A percentile compares a stretch with the other conserved stretches of the same genome.
phyloP scores from a whole-genome alignment of 2,329 filamentous ascomycete species.

The Graphilbum ipis-grandicollis region DNA sequence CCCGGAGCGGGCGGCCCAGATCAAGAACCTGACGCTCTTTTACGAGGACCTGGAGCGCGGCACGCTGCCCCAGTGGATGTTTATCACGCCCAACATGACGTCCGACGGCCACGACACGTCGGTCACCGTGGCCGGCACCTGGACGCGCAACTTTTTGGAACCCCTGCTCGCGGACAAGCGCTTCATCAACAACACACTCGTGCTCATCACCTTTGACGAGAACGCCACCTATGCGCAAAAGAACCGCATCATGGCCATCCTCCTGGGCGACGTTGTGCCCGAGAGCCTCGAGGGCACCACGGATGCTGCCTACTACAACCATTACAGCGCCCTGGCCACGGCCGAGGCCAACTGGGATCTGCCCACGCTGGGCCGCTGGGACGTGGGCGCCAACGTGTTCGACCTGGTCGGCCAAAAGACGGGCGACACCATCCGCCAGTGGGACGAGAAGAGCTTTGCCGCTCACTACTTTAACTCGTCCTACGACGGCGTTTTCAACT shows the following conservation, averaged over 20 bases:
- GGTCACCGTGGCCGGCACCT: constrained; percentile 49
- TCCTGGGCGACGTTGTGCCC: constrained; percentile 61
- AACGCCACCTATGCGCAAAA: constrained; percentile 48
- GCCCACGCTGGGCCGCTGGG: constrained; percentile 52
- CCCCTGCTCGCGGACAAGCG: constrained; percentile 51
- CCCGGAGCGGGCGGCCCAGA: constrained; percentile 41
- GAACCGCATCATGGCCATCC: constrained; percentile 53
- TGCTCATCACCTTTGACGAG: constrained; percentile 68
- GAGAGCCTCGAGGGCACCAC: constrained; percentile 44
- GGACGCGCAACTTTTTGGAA: constrained; percentile 50
- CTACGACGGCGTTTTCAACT: constrained; percentile 15
- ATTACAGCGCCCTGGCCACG: constrained; percentile 53
- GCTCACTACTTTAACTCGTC: constrained; percentile 12
- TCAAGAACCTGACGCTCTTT: constrained; percentile 61
- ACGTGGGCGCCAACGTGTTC: constrained; percentile 57
- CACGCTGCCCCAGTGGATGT: constrained; percentile 53
- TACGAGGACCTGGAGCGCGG: constrained; percentile 45
- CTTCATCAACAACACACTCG: constrained; percentile 60
- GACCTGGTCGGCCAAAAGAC: constrained; percentile 41
- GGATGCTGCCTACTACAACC: constrained; percentile 54
- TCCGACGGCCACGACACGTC: constrained; percentile 60
- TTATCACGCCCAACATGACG: constrained; percentile 60
- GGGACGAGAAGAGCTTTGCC: constrained; percentile 5
- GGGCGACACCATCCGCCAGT: constrained; percentile 26
- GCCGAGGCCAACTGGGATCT: constrained; percentile 54